Conservation (phyloP, 1,284 basidiomycete species). For the Papiliotrema terrestris region DNA sequence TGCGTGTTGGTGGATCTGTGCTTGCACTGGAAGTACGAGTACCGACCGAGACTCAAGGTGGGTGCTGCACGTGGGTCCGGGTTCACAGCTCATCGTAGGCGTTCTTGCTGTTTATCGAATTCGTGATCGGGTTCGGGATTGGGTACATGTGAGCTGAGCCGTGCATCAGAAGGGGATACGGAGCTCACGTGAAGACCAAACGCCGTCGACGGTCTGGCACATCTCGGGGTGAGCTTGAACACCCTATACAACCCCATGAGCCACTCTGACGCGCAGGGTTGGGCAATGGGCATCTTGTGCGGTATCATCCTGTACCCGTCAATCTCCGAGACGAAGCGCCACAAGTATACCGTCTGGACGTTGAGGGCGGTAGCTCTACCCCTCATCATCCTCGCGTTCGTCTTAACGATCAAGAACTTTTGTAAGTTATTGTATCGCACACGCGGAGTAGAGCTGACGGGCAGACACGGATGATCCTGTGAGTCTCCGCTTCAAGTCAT, state of each 20-base stretch:
- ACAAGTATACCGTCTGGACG: constrained; percentile 69
- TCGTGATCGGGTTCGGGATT: constrained; percentile 76
- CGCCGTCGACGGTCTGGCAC: constrained; percentile 49
- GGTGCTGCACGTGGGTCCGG: constrained; percentile 10
- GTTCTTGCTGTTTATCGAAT: constrained; percentile 75
- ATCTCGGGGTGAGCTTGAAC: constrained; percentile 47
- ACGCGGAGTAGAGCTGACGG: not conserved
- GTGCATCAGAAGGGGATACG: not conserved
- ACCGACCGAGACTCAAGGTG: constrained; percentile 72
- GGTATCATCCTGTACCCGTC: constrained; percentile 78
- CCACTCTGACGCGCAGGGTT: constrained; percentile 23
- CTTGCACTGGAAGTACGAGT: constrained; percentile 87
- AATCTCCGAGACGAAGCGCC: constrained; percentile 71
- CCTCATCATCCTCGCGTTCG: constrained; percentile 72
- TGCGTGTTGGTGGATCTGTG: constrained; percentile 77
- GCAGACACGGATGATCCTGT: constrained; percentile 37
- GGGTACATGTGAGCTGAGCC: constrained; percentile 62
- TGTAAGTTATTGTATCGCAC: constrained; percentile 46
- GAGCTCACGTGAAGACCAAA: constrained; percentile 24
- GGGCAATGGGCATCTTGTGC: constrained; percentile 71
- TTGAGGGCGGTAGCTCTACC: constrained; percentile 71
- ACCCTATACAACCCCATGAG: too few relatives aligned
- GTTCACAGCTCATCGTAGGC: constrained; percentile 47
- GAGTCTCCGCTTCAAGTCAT: constrained; percentile 9
- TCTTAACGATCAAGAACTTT: constrained; percentile 81